Base-by-base conservation (phyloP, 2,329 filamentous ascomycete genomes). In the Trichoderma gracile region DNA sequence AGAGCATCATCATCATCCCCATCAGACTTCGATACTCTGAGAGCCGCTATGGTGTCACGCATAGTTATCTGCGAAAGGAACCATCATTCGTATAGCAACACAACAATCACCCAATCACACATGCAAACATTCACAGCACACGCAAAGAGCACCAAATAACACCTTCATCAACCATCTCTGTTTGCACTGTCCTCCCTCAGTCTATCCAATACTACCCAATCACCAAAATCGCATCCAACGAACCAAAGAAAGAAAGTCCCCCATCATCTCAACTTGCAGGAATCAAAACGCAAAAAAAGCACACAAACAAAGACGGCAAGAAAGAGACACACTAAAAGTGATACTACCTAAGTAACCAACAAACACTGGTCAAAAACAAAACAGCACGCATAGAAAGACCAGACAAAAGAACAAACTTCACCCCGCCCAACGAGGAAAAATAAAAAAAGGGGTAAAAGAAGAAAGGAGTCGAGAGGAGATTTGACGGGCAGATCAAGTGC, bases 181-280 rank as follows among this genome's bases (percentile, higher is more conserved):
- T 66, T 66, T 64, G 64, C 64, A 66, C 64, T 53, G 21, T 54
- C 40, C 23, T 46, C 49, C 57, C 30, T 57, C 64, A 33, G 61
- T 66, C 64, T 66, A 66, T 66, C 64, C 64, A 64, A 55, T 64
- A 55, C 61, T 59, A 43, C 23, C 50, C 52, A 23, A 42, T 38
- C 33, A 38, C 33, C 50, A 59, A 52, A 46, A 27, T 30, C 49
- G 40, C 56, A 66, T 66, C 64, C 64, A 66, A 64, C 64, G 47
- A 14, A 10, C 8, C 30, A 33, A 33, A 33, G 40, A 46, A 45
- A 27, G 1, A 30, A 4, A 14, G 5, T 0, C 12, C 33, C 21
- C 42, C 42, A 66, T 50, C 40, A 27, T 30, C 57, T 66, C 53
- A 61, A 53, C 19, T 64, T 38, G 46, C 66, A 10, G 7, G 5